Percentiles rank a stretch among this genome's conserved stretches.
Evolutionary conservation across 495 filamentous ascomycete species (phyloP).

Genomic region (Polyplosphaeria fusca): DNA sequence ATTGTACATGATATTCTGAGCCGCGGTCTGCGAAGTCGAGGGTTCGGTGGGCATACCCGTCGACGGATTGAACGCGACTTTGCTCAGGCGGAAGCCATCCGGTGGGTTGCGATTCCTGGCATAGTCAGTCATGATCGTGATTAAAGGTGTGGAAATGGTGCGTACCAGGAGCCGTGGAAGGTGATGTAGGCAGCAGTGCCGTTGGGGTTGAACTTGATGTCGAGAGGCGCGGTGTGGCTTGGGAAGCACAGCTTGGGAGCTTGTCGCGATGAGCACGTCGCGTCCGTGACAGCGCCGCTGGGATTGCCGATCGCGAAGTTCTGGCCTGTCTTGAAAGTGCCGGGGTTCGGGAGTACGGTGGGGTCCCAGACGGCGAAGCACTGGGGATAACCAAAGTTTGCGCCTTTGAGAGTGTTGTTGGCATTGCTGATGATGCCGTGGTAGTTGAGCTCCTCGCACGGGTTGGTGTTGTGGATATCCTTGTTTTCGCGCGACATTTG

Average conservation of each 20-base stretch:
- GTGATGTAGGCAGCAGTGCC: slow-evolving; percentile 44
- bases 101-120: no score
- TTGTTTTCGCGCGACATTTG: slow-evolving; percentile 52
- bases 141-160: no score
- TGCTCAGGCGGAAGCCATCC: slow-evolving; percentile 46
- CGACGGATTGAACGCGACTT: slow-evolving; percentile 40
- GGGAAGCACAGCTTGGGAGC: slow-evolving; percentile 38
- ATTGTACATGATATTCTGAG: slow-evolving; percentile 48
- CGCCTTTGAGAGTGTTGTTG: slow-evolving; percentile 42
- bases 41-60: slow-evolving; percentile 44
- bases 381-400: slow-evolving; percentile 66
- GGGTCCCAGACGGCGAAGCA: slow-evolving; percentile 65
- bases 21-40: slow-evolving; percentile 41
- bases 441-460: slow-evolving; percentile 72
- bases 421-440: slow-evolving; percentile 58
- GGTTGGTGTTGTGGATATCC: slow-evolving; percentile 68
- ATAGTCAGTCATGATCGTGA: no score
- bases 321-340: slow-evolving; percentile 45
- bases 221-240: slow-evolving; percentile 43
- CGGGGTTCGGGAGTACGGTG: slow-evolving; percentile 47
- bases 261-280: slow-evolving; percentile 29
- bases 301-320: slow-evolving; percentile 50
- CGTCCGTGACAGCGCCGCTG: slow-evolving; percentile 40
- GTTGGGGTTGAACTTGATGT: slow-evolving; percentile 41
- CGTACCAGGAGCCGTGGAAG: slow-evolving; percentile 45